These are phyloP conservation scores for Penicillium manginii DNA, from an alignment of 495 filamentous ascomycete species.

Conservation along the genomic window DNA sequence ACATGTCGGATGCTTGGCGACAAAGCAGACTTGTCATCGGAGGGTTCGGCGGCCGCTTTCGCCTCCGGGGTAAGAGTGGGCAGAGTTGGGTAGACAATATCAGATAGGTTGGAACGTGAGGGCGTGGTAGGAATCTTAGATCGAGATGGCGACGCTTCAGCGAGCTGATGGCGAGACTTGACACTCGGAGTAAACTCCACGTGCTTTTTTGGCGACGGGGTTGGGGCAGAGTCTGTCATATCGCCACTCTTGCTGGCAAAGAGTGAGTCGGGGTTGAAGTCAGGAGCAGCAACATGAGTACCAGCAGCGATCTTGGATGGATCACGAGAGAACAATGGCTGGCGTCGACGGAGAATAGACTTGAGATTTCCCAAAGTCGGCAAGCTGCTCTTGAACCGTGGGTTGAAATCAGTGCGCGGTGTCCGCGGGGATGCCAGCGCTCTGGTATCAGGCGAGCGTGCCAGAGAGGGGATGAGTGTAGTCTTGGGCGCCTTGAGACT, in stretches of 20 bases:
- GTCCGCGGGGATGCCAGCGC: slow-evolving; percentile 47
- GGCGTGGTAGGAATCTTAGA: slow-evolving; percentile 44
- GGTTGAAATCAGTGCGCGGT: slow-evolving; percentile 51
- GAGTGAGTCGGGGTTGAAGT: slow-evolving; percentile 49
- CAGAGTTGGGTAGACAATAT: slow-evolving; percentile 49
- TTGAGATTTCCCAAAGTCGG: slow-evolving; percentile 54
- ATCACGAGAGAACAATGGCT: slow-evolving; percentile 64
- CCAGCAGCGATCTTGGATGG: slow-evolving; percentile 63
- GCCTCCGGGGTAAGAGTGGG: slow-evolving; percentile 45
- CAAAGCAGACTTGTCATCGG: slow-evolving; percentile 5
- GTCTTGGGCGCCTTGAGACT: slow-evolving; percentile 62
- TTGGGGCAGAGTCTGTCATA: slow-evolving; percentile 33
- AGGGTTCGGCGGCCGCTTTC: slow-evolving; percentile 9
- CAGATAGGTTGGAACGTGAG: slow-evolving; percentile 28
- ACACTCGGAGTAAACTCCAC: slow-evolving; percentile 63
- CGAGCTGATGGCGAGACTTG: slow-evolving; percentile 45
- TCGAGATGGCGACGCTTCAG: slow-evolving; percentile 45
- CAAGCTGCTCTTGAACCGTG: slow-evolving; percentile 45
- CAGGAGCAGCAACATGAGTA: slow-evolving; percentile 57
- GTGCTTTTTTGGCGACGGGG: slow-evolving; percentile 58
- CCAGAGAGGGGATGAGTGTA: slow-evolving; percentile 58
- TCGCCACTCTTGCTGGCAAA: slow-evolving; percentile 36
- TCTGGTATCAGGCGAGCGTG: slow-evolving; percentile 51
- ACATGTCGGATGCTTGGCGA: slow-evolving; percentile 44
- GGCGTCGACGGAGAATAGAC: slow-evolving; percentile 64